Percentiles rank a stretch among this genome's conserved stretches.
Evolutionary conservation across 345 rosid species (phyloP).

Genomic region (Brassica carinata): DNA sequence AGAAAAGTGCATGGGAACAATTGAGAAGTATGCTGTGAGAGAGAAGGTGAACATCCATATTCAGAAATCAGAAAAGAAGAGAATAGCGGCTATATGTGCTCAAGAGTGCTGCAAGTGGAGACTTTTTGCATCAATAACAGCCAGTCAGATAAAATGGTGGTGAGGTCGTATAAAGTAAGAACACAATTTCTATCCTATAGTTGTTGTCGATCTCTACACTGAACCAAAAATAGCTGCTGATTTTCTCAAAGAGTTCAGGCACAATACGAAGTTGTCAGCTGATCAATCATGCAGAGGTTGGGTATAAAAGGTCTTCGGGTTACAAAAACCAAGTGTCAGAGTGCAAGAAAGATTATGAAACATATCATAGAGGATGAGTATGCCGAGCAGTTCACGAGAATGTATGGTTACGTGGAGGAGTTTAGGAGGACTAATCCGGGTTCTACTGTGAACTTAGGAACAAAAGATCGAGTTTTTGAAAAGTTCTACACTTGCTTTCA

Average conservation of each 20-base stretch:
- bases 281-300: background rate
- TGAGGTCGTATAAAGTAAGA: background rate
- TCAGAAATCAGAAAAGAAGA: background rate
- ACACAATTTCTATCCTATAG: background rate
- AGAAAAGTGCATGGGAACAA: background rate
- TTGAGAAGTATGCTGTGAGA: background rate
- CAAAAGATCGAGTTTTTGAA: background rate
- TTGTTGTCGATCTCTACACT: background rate
- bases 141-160: background rate
- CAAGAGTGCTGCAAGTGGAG: background rate
- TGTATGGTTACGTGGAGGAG: background rate
- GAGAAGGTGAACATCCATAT: background rate
- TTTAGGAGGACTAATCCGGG: background rate
- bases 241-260: background rate
- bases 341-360: background rate
- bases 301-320: background rate
- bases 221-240: background rate
- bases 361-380: background rate
- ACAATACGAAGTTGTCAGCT: background rate
- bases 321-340: background rate
- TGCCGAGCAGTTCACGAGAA: slow-evolving; percentile 11
- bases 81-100: background rate
- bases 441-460: background rate
- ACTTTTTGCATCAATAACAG: background rate
- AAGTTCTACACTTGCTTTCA: slow-evolving; percentile 3